Conservation (phyloP, 441 rosid genomes). For the Eruca vesicaria region DNA sequence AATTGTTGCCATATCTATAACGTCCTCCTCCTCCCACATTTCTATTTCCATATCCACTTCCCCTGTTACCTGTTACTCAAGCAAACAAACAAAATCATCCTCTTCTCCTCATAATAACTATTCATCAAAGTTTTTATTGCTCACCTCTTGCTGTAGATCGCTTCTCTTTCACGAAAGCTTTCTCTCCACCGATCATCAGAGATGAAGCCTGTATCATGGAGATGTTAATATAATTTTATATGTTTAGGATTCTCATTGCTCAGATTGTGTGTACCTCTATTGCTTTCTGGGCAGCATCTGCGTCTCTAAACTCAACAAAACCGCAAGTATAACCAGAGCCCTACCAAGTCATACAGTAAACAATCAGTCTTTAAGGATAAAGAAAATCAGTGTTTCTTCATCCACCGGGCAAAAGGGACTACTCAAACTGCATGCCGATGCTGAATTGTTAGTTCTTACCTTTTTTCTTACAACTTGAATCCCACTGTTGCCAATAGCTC, state of each 20-base stretch:
- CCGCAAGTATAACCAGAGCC: conserved; percentile 67
- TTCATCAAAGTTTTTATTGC: not conserved
- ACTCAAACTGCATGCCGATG: not conserved
- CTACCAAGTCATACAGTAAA: conserved; percentile 34
- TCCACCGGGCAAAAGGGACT: not conserved
- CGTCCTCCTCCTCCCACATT: conserved; percentile 60
- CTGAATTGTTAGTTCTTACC: conserved; percentile 42
- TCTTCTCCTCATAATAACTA: not conserved
- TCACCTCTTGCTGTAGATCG: conserved; percentile 76
- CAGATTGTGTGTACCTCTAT: conserved; percentile 53
- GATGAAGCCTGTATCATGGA: conserved; percentile 70
- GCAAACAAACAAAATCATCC: not conserved
- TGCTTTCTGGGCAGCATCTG: conserved; percentile 75
- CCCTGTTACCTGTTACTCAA: conserved; percentile 54
- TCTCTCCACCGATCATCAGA: conserved; percentile 59
- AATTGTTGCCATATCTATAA: conserved; percentile 47
- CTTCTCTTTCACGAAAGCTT: conserved; percentile 76
- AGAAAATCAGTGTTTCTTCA: not conserved
- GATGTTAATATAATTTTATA: not conserved
- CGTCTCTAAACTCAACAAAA: conserved; percentile 81
- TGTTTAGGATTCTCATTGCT: not conserved
- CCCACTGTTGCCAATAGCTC: conserved; percentile 65
- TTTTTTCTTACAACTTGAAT: conserved; percentile 72
- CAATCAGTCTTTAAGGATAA: not conserved
- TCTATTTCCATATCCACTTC: conserved; percentile 53